Evolutionary conservation across 495 filamentous ascomycete species (phyloP).

Genomic region (Hypoxylon rickii): DNA sequence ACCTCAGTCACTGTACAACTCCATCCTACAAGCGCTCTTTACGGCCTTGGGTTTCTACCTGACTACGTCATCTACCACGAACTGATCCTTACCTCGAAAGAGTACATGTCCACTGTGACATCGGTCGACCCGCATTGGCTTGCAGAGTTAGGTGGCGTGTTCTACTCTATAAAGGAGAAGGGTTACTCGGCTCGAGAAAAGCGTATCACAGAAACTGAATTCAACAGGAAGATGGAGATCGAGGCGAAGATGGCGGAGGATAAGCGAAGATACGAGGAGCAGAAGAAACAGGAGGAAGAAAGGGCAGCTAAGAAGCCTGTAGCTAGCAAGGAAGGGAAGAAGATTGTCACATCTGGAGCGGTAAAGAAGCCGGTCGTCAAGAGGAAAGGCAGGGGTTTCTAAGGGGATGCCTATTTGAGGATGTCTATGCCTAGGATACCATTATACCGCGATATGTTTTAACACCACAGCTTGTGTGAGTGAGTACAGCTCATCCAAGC

Average conservation of each 20-base stretch:
- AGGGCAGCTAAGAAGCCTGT: conserved; percentile 53
- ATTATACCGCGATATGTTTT: neutral
- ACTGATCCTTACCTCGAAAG: conserved; percentile 92
- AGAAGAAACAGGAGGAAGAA: conserved; percentile 52
- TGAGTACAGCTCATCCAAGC: neutral
- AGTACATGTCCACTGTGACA: conserved; percentile 98
- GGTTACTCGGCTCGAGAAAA: conserved; percentile 90
- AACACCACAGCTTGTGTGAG: conserved; percentile 6
- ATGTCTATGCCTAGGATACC: conserved; percentile 9
- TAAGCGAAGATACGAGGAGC: conserved; percentile 71
- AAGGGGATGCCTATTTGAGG: conserved; percentile 8
- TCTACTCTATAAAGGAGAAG: conserved; percentile 98
- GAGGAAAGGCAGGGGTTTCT: conserved; percentile 60
- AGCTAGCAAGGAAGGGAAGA: conserved; percentile 51
- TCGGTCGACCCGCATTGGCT: conserved; percentile 98
- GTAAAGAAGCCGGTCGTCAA: conserved; percentile 69
- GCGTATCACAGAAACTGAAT: conserved; percentile 89
- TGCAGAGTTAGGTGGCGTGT: conserved; percentile 96
- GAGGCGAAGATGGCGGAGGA: conserved; percentile 92
- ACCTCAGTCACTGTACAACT: conserved; percentile 92
- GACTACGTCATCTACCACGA: conserved; percentile 99
- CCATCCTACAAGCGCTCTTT: conserved; percentile 91
- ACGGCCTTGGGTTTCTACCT: conserved; percentile 89
- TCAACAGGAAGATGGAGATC: conserved; percentile 94
- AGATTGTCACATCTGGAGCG: conserved; percentile 54